Base-by-base conservation (phyloP, 805 yeast species). In the Candida silvatica region DNA sequence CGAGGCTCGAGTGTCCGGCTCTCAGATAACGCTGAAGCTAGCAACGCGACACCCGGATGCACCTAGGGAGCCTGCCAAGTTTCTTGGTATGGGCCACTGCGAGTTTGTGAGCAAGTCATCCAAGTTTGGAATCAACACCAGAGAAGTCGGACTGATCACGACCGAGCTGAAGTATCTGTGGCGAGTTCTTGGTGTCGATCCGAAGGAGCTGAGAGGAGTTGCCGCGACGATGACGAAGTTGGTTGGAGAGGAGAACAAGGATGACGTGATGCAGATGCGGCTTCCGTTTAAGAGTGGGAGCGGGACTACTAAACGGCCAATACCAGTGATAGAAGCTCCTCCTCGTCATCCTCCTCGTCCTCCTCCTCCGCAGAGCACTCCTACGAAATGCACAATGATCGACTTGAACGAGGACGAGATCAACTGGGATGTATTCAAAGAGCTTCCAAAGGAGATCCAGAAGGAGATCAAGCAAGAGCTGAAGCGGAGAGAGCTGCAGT, bases 31-130 rank as follows among this genome's bases (percentile, higher is more conserved):
- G 0, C 56, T 88, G 27, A 81, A 79, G 45, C 45, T 88, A 4
- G 78, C 87, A 36, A 64, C 66, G 37, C 61, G 94, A 31, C 73
- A 81, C 2, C 59, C 62, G 2, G 67, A 64, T 37, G 94, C 94
- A 0, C 88, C 94, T 0, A 52, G 79, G 2, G 74, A 74, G 15
- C 84, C 97, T 0, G 69, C 81, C 1, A 92, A 90, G 49, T 79
- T 62, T 54, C 43, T 92, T 48, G 98, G 98, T 0, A 74, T 81
- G 75, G 97, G 98, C 0, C 52, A 52, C 11, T 85, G 95, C 55
- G 85, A 78, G 34, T 61, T 78, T 23, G 58, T 68, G 9, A 73
- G 77, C 29, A 77, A 75, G 44, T 63, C 79, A 8, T 60, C 80
- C 3, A 63, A 63, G 23, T 49, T 90, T 11, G 86, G 87, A 0